Base-by-base conservation (phyloP, 2,329 filamentous ascomycete species). In the Cytospora leucostoma region DNA sequence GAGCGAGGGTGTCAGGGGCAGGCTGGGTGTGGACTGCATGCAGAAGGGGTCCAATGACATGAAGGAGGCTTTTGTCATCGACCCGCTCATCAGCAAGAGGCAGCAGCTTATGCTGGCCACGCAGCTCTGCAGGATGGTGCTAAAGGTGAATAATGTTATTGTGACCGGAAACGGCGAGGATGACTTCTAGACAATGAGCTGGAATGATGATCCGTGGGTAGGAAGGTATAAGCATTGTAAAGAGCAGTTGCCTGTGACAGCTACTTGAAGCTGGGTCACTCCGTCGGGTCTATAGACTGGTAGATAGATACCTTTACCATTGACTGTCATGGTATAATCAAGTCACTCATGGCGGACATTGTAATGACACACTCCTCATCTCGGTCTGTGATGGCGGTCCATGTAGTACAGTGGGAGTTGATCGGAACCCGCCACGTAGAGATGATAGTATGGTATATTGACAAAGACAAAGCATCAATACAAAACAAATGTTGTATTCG, bases 91-190 rank as follows among this genome's bases (percentile, higher is more conserved):
- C 75, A 95, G 95, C 71, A 99, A 99, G 86, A 91, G 92, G 79
- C 93, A 97, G 81, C 95, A 99, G 80, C 85, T 99, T 66, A 87
- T 97, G 80, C 85, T 99, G 68, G 95, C 95, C 37, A 99, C 96
- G 59, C 95, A 99, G 81, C 82, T 99, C 70, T 98, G 95, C 82
- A 88, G 95, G 69, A 98, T 99, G 94, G 93, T 97, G 69, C 84
- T 97, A 70, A 97, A 97, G 87, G 88, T 93, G 75, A 97, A 97
- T 83, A 96, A 97, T 76, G 93, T 97, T 68, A 97, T 97, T 76
- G 88, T 97, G 71, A 87, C 92, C 64, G 93, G 93, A 62, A 87
- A 86, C 68, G 93, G 93, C 70, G 91, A 96, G 67, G 87, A 94
- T 69, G 93, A 97, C 71, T 97, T 89, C 78, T 97, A 90, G 77